Base-by-base conservation (phyloP, 768 basidiomycete genomes). In the Ramaria sp. region DNA sequence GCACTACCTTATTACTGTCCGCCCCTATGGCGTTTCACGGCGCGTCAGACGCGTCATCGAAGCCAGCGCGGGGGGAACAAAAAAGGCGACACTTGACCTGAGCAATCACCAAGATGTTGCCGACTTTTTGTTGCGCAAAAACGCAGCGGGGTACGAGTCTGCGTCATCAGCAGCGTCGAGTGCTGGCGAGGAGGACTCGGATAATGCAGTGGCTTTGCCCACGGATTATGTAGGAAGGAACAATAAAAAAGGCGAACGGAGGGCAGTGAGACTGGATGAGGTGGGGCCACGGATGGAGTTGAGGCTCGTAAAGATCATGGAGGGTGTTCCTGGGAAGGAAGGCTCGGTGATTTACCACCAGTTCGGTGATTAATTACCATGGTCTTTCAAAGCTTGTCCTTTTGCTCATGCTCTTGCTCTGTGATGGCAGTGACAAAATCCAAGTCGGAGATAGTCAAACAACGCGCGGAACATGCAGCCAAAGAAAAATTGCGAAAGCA, bases 211-310 rank as follows among this genome's bases (percentile, higher is more conserved):
- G 1, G 81, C 84, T 59, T 73, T 99, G 49, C 91, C 92, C 30
- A 88, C 84, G 59, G 91, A 98, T 68, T 98, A 98, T 66, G 88
- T 96, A 45, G 95, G 95, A 24, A 72, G 94, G 66, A 94, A 93
- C 62, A 99, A 97, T 68, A 87, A 83, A 68, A 90, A 85, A 68
- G 95, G 92, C 0, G 86, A 88, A 66, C 83, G 86, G 72, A 82
- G 91, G 62, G 95, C 96, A 5, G 91, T 99, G 11, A 78, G 84
- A 62, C 73, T 99, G 53, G 88, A 95, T 54, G 96, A 99, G 71
- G 81, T 97, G 45, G 96, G 96, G 1, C 96, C 96, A 41, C 76
- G 96, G 66, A 86, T 99, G 83, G 96, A 99, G 70, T 72, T 98
- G 62, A 78, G 80, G 61, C 72, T 99, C 63, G 82, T 97, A 63